phyloP scores from a whole-genome alignment of 1,284 basidiomycete genomes.

The Thelephora terrestris region DNA sequence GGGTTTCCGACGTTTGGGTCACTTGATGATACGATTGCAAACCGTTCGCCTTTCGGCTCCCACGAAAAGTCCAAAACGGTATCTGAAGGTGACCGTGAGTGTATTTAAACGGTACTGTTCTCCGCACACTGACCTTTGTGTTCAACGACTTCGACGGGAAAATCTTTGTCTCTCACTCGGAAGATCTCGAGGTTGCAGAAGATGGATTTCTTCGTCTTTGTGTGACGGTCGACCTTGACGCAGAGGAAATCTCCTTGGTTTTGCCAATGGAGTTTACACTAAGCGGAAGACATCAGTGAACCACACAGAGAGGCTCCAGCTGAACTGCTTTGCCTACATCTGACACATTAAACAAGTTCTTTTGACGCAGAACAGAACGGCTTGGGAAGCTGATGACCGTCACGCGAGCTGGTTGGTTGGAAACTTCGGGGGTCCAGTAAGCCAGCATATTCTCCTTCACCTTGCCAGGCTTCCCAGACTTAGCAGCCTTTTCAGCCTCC shows the following conservation, averaged over 20 bases:
- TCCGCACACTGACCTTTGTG: conserved; percentile 61
- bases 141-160: conserved; percentile 96
- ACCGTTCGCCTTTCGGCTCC: conserved; percentile 96
- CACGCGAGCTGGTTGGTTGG: conserved; percentile 95
- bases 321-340: conserved; percentile 53
- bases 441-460: conserved; percentile 88
- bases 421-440: conserved; percentile 97
- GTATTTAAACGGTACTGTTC: not conserved
- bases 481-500: conserved; percentile 51
- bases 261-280: conserved; percentile 99
- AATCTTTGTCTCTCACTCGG: conserved; percentile 95
- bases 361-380: conserved; percentile 80
- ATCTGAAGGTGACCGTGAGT: conserved; percentile 41
- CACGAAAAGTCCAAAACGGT: conserved; percentile 96
- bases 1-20: conserved; percentile 91
- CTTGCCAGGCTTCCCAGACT: conserved; percentile 28
- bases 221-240: conserved; percentile 98
- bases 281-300: conserved; percentile 4
- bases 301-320: conserved; percentile 1
- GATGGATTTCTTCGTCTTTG: conserved; percentile 98
- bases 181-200: conserved; percentile 99
- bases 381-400: conserved; percentile 87
- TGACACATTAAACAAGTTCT: conserved; percentile 97
- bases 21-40: conserved; percentile 90
- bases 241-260: conserved; percentile 98